phyloP scores from a whole-genome alignment of 768 basidiomycete species.

The Pulveroboletus sp. region DNA sequence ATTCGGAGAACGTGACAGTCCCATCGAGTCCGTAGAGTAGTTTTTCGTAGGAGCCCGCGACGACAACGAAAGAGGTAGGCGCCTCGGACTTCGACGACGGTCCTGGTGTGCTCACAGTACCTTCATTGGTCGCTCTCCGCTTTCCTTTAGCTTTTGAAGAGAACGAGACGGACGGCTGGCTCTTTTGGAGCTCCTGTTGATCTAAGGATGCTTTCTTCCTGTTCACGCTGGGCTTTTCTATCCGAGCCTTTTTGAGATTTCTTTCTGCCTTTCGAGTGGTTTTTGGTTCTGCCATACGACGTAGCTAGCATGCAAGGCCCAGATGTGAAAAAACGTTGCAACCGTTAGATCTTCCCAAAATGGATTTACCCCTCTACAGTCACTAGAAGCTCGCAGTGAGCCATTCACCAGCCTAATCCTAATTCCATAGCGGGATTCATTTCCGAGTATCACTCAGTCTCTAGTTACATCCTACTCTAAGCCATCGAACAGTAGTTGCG shows the following conservation, averaged over 20 bases:
- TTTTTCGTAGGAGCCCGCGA: conserved; percentile 96
- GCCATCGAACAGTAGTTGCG: neutral
- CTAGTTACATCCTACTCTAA: neutral
- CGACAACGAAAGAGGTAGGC: conserved; percentile 71
- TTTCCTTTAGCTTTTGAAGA: conserved; percentile 31
- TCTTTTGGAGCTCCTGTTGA: neutral
- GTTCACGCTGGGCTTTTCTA: conserved; percentile 11
- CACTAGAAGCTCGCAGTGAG: neutral
- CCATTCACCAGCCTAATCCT: neutral
- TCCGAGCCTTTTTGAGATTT: conserved; percentile 21
- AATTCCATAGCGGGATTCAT: neutral
- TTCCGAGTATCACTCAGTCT: neutral
- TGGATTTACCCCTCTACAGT: neutral
- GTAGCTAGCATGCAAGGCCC: neutral
- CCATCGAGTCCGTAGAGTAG: conserved; percentile 88
- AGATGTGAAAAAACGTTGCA: neutral
- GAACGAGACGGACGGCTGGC: conserved; percentile 2
- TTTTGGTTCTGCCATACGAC: conserved; percentile 16
- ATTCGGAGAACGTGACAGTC: conserved; percentile 34
- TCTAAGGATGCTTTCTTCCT: neutral
- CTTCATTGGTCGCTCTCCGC: conserved; percentile 5
- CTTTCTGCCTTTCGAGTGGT: conserved; percentile 19
- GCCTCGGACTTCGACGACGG: conserved; percentile 20
- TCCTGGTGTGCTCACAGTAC: neutral
- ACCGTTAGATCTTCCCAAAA: conserved; percentile 4